Evolutionary conservation across 2,329 filamentous ascomycete genomes (phyloP).

Genomic region (Arthrobotrys iridis): DNA sequence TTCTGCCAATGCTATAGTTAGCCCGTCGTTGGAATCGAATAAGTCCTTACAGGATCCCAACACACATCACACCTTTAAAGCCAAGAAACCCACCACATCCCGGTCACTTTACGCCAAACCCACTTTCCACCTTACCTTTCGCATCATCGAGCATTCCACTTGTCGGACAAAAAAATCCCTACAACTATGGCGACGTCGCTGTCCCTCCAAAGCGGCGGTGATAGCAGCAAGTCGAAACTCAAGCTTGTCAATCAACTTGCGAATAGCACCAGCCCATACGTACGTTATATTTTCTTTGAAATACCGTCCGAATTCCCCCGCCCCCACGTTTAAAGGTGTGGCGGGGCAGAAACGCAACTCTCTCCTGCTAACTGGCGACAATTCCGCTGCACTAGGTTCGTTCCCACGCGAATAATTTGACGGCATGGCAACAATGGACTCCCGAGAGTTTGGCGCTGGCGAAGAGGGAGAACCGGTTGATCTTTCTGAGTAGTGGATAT

Average conservation of each 20-base stretch:
- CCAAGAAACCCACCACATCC: conserved; percentile 17
- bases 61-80: conserved; percentile 2
- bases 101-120: conserved; percentile 27
- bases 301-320: not conserved
- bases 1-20: not conserved
- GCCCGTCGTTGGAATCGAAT: not conserved
- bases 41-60: conserved; percentile 11
- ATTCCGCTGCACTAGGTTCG: conserved; percentile 67
- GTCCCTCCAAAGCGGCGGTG: conserved; percentile 35
- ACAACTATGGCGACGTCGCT: conserved; percentile 42
- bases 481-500: conserved; percentile 95
- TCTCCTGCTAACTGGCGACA: conserved; percentile 4
- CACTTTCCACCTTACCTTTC: conserved; percentile 3
- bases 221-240: conserved; percentile 52
- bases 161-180: not conserved
- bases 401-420: conserved; percentile 79
- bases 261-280: conserved; percentile 57
- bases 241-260: conserved; percentile 56
- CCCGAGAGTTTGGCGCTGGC: conserved; percentile 80
- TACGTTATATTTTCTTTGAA: conserved; percentile 40
- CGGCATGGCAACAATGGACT: conserved; percentile 91
- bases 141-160: conserved; percentile 5
- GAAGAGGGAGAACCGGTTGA: conserved; percentile 81
- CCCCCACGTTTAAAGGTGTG: conserved; percentile 26
- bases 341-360: conserved; percentile 12